Base-by-base conservation (phyloP, 257 asterid genomes). In the Petunia secreta region DNA sequence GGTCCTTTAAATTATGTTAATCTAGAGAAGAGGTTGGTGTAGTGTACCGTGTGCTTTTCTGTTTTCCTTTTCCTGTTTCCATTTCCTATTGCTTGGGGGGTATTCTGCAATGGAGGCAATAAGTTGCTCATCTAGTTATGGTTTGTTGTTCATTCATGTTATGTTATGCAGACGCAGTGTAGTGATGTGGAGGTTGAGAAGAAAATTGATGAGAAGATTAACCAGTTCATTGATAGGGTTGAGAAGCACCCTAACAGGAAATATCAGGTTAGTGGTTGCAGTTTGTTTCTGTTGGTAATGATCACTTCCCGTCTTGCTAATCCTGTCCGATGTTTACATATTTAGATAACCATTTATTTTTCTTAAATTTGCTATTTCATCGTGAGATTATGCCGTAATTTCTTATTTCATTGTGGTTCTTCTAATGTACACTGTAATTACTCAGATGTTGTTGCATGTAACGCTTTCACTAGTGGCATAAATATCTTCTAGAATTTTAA, bases 211-310 rank as follows among this genome's bases (percentile, higher is more conserved):
- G 97, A 91, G 85, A 96, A 91, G 88, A 94, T 96, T 81, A 94
- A 90, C 53, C 99, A 90, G 64, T 94, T 94, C 85, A 94, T 96
- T 39, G 99, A 96, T 59, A 90, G 87, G 90, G 99, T 92, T 78
- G 99, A 96, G 86, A 96, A 94, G 88, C 94, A 96, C 87, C 98
- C 98, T 8, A 92, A 94, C 89, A 96, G 93, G 93, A 94, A 94
- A 89, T 94, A 94, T 85, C 98, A 96, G 98, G 99, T 94, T 81
- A 52, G 79, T 37, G 36, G 46, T 73, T 50, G 78, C 62, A 73
- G 46, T 73, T 73, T 50, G 44, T 73, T 73, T 73, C 46, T 50
- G 77, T 50, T 48, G 63, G 78, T 73, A 62, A 73, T 34, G 46
- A 50, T 73, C 62, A 36, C 78, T 50, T 73, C 34, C 78, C 44